Evolutionary conservation across 2,329 filamentous ascomycete genomes (phyloP).

Genomic region (Pseudogymnoascus sp.): DNA sequence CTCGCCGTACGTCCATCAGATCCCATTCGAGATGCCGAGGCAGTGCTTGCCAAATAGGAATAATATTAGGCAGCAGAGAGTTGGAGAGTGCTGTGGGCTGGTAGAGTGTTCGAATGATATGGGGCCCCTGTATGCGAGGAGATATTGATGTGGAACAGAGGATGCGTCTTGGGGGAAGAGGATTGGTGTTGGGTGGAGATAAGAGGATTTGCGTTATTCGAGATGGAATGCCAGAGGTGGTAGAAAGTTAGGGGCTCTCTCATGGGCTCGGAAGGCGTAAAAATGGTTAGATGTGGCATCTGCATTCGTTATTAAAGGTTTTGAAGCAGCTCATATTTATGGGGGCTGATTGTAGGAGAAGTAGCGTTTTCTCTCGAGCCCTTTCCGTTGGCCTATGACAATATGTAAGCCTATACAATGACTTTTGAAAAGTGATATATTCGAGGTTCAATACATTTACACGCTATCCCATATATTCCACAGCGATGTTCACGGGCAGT

Average conservation of each 20-base stretch:
- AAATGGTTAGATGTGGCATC: not conserved
- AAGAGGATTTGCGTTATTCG: not conserved
- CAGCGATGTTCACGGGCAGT: not conserved
- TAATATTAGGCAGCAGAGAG: slow-evolving; percentile 1
- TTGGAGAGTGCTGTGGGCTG: not conserved
- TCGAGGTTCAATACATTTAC: not conserved
- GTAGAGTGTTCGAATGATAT: slow-evolving; percentile 5
- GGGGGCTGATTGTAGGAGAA: not conserved
- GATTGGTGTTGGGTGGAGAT: not conserved
- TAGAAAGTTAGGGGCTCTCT: not conserved
- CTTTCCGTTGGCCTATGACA: not conserved
- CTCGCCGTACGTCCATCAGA: not conserved
- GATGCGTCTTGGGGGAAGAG: not conserved
- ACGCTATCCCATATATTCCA: not conserved
- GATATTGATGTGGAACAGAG: not conserved
- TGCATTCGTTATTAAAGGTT: not conserved
- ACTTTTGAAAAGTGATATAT: not conserved
- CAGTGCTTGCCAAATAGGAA: slow-evolving; percentile 4
- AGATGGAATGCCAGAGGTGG: not conserved
- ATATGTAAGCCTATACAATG: not conserved
- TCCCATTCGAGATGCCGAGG: slow-evolving; percentile 8
- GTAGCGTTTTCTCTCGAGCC: not conserved
- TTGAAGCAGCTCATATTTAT: not conserved
- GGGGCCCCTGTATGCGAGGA: not conserved
- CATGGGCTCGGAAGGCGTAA: not conserved